These are phyloP conservation scores for Diplodia corticola DNA, from an alignment of 2,329 filamentous ascomycete species.

Conservation along the genomic window DNA sequence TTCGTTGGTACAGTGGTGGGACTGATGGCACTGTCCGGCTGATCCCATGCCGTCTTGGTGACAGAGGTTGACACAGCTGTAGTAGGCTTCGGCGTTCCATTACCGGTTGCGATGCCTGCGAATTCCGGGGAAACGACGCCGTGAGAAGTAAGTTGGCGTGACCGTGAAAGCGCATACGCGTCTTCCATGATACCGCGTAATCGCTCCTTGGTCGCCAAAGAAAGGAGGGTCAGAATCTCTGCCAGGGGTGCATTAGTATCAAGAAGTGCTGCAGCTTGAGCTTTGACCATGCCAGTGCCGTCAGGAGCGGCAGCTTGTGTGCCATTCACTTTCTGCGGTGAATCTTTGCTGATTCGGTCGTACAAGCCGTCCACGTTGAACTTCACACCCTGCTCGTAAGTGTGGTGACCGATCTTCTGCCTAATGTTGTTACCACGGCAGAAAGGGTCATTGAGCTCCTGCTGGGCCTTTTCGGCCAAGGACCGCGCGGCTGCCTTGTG, in stretches of 20 bases:
- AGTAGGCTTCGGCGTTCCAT: slow-evolving; percentile 41
- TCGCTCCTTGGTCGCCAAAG: slow-evolving; percentile 78
- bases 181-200: slow-evolving; percentile 76
- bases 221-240: slow-evolving; percentile 80
- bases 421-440: slow-evolving; percentile 62
- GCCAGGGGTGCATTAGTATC: slow-evolving; percentile 70
- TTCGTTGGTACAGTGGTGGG: slow-evolving; percentile 59
- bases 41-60: slow-evolving; percentile 43
- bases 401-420: slow-evolving; percentile 57
- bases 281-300: slow-evolving; percentile 61
- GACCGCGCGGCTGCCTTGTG: slow-evolving; percentile 66
- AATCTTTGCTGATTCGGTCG: slow-evolving; percentile 37
- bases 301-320: slow-evolving; percentile 54
- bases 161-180: slow-evolving; percentile 67
- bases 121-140: slow-evolving; percentile 77
- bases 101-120: slow-evolving; percentile 65
- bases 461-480: slow-evolving; percentile 61
- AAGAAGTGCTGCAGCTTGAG: slow-evolving; percentile 61
- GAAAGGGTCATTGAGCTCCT: slow-evolving; percentile 74
- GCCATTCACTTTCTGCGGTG: slow-evolving; percentile 28
- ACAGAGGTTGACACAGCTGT: slow-evolving; percentile 41
- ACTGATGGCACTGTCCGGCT: slow-evolving; percentile 53
- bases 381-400: slow-evolving; percentile 59
- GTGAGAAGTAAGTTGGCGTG: slow-evolving; percentile 75
- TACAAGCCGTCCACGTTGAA: slow-evolving; percentile 60